phyloP scores from a whole-genome alignment of 2,329 filamentous ascomycete species.

The Hymenotorrendiella dingleyae region DNA sequence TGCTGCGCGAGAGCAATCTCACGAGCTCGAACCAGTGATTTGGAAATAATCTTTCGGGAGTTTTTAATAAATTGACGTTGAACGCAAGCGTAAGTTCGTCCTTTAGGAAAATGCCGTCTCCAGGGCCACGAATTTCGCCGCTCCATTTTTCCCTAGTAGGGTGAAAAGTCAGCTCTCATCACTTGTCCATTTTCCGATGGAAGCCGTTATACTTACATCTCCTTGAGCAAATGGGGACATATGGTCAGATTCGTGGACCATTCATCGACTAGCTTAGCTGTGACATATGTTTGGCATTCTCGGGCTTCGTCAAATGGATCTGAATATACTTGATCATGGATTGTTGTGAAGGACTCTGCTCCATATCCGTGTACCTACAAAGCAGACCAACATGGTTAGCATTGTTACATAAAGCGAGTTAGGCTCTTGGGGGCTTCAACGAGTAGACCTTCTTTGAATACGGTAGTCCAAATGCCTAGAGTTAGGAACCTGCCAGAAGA shows the following conservation, averaged over 20 bases:
- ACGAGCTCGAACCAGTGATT: constrained; percentile 22
- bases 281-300: constrained; percentile 11
- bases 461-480: too few species aligned
- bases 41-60: constrained; percentile 13
- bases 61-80: constrained; percentile 15
- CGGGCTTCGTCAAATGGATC: background rate
- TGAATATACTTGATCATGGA: constrained; percentile 34
- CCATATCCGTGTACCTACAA: constrained; percentile 34
- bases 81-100: constrained; percentile 9
- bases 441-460: too few species aligned
- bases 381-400: constrained; percentile 29
- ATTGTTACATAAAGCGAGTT: too few species aligned
- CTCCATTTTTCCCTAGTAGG: background rate
- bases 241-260: constrained; percentile 14
- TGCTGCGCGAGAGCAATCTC: constrained; percentile 12
- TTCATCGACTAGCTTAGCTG: constrained; percentile 15
- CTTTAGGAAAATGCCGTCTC: too few species aligned
- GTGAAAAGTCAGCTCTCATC: background rate
- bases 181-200: background rate
- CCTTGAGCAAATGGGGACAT: constrained; percentile 12
- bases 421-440: too few species aligned
- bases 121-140: constrained; percentile 6
- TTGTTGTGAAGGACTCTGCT: constrained; percentile 31
- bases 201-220: constrained; percentile 17
- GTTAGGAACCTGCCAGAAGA: too few species aligned